These are phyloP conservation scores for Sextonia rubra DNA, from an alignment of 164 flowering plant species.

Conservation along the genomic window DNA sequence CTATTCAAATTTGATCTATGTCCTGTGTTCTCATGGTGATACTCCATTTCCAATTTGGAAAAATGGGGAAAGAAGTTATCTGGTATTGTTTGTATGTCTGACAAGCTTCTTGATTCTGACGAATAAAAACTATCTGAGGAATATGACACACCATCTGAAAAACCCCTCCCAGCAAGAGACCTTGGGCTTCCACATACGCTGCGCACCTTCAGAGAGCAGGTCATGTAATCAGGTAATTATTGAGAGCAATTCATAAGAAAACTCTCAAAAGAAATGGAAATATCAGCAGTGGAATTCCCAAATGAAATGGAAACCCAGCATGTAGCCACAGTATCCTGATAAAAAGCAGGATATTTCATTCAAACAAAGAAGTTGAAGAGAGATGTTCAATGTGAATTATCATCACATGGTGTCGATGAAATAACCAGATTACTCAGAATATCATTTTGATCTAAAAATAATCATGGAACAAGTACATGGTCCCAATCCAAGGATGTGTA, in stretches of 20 bases:
- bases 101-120: slow-evolving; percentile 32
- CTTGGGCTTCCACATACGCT: slow-evolving; percentile 59
- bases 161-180: slow-evolving; percentile 42
- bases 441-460: background rate
- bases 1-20: slow-evolving; percentile 14
- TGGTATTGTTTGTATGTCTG: slow-evolving; percentile 15
- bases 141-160: slow-evolving; percentile 46
- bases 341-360: background rate
- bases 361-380: background rate
- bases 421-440: background rate
- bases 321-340: background rate
- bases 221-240: slow-evolving; percentile 8
- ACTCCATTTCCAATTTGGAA: slow-evolving; percentile 23
- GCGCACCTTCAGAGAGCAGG: slow-evolving; percentile 37
- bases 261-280: background rate
- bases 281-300: background rate
- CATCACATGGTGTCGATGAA: background rate
- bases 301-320: background rate
- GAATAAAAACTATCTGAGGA: slow-evolving; percentile 39
- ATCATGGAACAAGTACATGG: background rate
- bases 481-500: background rate
- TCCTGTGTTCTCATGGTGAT: slow-evolving; percentile 20
- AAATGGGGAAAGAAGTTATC: slow-evolving; percentile 16
- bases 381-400: background rate
- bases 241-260: background rate